Evolutionary conservation across 495 filamentous ascomycete genomes (phyloP), one percentile per base, ranked within the genome.

Genomic region (Entonaema liquescens): DNA sequence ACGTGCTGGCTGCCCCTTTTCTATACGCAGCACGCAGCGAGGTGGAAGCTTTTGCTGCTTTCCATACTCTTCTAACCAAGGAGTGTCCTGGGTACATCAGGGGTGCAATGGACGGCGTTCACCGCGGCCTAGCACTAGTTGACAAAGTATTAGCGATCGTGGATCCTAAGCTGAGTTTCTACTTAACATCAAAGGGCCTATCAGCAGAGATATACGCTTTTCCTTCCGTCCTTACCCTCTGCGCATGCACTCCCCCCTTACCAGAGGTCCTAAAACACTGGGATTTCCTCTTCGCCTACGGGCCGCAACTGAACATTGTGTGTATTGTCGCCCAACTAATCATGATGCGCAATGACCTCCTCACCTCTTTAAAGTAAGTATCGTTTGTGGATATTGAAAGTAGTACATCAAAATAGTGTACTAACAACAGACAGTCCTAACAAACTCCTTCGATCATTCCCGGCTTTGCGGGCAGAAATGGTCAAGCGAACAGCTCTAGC

Each of bases 221-320:
- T 75, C 92, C 95, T 6, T 96, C 93, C 9, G 95, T 99, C 0
- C 83, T 98, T 38, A 99, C 95, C 0, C 84, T 98, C 17, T 97
- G 93, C 76, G 95, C 96, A 33, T 98, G 95, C 73, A 98, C 96
- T 23, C 96, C 96, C n/a, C 96, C 95, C 2, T 78, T 99, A 36
- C 95, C 94, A 0, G 95, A 99, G 75, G 95, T 99, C 5, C 81
- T 99, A 36, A 88, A 91, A 59, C 85, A 98, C n/a, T 99, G 95
- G 95, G 95, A 99, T 78, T 99, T 99, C 72, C 83, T 98, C 12
- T 93, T 99, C 76, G 94, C 95, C 0, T 99, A 97, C 73, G 95
- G 95, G 0, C 86, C 93, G 35, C 96, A 98, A 79, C 76, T 98
- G 52, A 99, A 99, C 72, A 92, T 99, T 55, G 77, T 99, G 9